These are phyloP conservation scores for Syzygium aromaticum DNA, from an alignment of 345 rosid genomes.

Conservation along the genomic window DNA sequence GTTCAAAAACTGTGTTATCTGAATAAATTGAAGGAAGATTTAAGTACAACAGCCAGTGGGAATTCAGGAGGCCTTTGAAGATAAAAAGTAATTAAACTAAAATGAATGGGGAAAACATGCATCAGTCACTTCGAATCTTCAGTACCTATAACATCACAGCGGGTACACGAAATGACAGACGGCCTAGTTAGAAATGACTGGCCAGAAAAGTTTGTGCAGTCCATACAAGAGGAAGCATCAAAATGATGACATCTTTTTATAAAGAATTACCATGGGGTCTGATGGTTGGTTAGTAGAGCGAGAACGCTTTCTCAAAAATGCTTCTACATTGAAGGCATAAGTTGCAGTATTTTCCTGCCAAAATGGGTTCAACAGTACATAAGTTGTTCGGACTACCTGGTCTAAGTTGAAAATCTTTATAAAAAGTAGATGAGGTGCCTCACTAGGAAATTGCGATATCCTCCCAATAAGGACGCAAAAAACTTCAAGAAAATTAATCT, in stretches of 20 bases:
- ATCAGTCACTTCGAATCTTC: background rate
- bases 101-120: background rate
- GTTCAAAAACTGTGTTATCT: slow-evolving; percentile 76
- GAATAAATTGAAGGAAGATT: slow-evolving; percentile 4
- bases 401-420: background rate
- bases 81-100: background rate
- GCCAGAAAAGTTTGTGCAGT: background rate
- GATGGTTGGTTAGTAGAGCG: slow-evolving; percentile 85
- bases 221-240: background rate
- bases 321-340: slow-evolving; percentile 73
- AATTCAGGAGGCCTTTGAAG: background rate
- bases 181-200: background rate
- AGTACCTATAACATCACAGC: background rate
- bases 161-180: background rate
- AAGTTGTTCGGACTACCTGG: background rate
- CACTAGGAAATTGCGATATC: slow-evolving; percentile 99
- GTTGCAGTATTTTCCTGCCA: slow-evolving; percentile 64
- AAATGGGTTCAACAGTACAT: slow-evolving; percentile 8
- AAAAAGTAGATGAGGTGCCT: slow-evolving; percentile 12
- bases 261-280: slow-evolving; percentile 73
- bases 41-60: background rate
- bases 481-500: slow-evolving; percentile 92
- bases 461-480: slow-evolving; percentile 89
- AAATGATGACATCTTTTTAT: slow-evolving; percentile 1
- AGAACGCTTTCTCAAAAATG: slow-evolving; percentile 85